A percentile compares a stretch with the other conserved stretches of the same genome.
These are phyloP conservation scores for Gamsiella multidivaricata DNA, from an alignment of 192 early-diverging fungal genomes.

Conservation along the genomic window DNA sequence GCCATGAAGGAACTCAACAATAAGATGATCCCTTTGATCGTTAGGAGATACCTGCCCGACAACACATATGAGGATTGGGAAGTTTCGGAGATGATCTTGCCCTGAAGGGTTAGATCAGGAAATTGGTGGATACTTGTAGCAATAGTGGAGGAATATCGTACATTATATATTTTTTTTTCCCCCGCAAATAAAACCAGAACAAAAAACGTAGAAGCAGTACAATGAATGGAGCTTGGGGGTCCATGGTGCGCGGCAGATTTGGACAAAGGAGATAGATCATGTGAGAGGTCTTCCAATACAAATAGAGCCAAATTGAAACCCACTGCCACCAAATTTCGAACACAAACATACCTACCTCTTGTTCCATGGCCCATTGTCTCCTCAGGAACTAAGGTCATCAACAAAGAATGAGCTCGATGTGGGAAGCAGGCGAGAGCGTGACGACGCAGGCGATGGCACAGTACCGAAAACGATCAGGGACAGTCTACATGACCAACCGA, in stretches of 20 bases:
- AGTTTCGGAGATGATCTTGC: conserved; percentile 86
- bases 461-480: conserved; percentile 53
- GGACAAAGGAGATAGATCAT: too few relatives aligned
- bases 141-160: neutral
- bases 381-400: too few relatives aligned
- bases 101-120: conserved; percentile 7
- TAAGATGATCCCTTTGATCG: conserved; percentile 92
- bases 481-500: conserved; percentile 61
- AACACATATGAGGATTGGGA: conserved; percentile 95
- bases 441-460: conserved; percentile 8
- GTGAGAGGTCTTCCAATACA: too few relatives aligned
- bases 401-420: conserved; percentile 15
- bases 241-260: too few relatives aligned
- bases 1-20: conserved; percentile 94
- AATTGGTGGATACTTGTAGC: neutral
- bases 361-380: too few relatives aligned
- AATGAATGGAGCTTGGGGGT: too few relatives aligned
- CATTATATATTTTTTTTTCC: neutral
- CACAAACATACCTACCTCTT: too few relatives aligned
- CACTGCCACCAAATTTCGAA: too few relatives aligned
- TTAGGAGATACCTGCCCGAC: conserved; percentile 94
- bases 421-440: conserved; percentile 45
- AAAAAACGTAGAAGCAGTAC: too few relatives aligned
- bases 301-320: too few relatives aligned
- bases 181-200: neutral